Percentiles rank a stretch among this genome's conserved stretches.
Evolutionary conservation across 73 alveolate species (phyloP).

Genomic region (Urostyla sp.): DNA sequence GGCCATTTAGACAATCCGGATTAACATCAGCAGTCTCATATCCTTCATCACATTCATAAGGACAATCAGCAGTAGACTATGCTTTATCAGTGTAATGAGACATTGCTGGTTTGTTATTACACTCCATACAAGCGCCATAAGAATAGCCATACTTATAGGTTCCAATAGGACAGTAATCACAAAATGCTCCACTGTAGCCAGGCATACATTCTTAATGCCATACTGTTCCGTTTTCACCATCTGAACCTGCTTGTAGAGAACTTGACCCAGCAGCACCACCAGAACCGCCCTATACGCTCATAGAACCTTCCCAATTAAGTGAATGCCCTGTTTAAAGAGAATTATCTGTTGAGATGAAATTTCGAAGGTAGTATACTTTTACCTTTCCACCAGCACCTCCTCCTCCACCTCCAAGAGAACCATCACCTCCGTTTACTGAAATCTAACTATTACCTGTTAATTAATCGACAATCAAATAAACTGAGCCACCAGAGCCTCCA

Average conservation of each 20-base stretch:
- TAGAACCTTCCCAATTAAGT: constrained; percentile 7
- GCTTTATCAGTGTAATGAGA: constrained; percentile 19
- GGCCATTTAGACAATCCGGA: constrained; percentile 49
- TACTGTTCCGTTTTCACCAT: constrained; percentile 25
- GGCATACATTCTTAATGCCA: constrained; percentile 49
- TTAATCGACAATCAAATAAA: not conserved
- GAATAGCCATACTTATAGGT: constrained; percentile 58
- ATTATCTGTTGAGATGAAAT: constrained; percentile 19
- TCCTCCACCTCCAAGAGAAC: constrained; percentile 50
- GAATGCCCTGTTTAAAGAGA: not conserved
- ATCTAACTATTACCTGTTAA: constrained; percentile 55
- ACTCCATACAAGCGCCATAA: constrained; percentile 12
- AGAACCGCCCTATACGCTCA: not conserved
- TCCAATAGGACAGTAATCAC: constrained; percentile 67
- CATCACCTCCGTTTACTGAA: constrained; percentile 59
- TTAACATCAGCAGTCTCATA: constrained; percentile 21
- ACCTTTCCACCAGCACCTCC: constrained; percentile 67
- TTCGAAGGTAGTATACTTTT: constrained; percentile 21
- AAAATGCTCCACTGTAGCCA: constrained; percentile 47
- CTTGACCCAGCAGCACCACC: not conserved
- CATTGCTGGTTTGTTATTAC: constrained; percentile 58
- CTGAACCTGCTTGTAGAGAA: not conserved
- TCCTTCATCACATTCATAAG: constrained; percentile 52
- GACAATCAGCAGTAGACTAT: constrained; percentile 45
- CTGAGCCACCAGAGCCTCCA: constrained; percentile 48